These are phyloP conservation scores for Saccharomycopsis selenospora DNA, from an alignment of 805 yeast species.

Conservation along the genomic window DNA sequence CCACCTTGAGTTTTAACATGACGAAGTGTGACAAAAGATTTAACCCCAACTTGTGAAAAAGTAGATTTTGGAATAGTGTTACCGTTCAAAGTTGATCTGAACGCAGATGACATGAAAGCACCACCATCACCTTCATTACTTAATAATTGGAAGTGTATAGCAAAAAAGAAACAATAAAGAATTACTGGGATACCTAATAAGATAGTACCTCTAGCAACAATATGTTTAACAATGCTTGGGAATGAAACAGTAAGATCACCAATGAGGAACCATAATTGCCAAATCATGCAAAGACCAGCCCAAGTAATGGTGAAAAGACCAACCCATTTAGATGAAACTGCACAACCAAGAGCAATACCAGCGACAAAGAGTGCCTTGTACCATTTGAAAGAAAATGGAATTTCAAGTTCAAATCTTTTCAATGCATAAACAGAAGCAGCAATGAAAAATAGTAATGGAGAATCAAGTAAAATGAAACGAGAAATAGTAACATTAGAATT, in stretches of 20 bases:
- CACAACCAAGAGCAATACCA: conserved; percentile 65
- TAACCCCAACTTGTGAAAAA: conserved; percentile 62
- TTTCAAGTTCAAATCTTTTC: conserved; percentile 58
- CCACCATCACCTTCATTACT: conserved; percentile 62
- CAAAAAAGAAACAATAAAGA: conserved; percentile 52
- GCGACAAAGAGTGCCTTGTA: conserved; percentile 54
- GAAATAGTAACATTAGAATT: conserved; percentile 66
- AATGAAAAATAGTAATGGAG: conserved; percentile 71
- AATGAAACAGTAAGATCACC: conserved; percentile 59
- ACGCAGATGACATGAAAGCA: conserved; percentile 65
- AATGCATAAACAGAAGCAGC: conserved; percentile 61
- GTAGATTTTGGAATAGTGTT: conserved; percentile 53
- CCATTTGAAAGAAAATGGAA: conserved; percentile 54
- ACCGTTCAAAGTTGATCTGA: conserved; percentile 56
- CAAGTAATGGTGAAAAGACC: conserved; percentile 71
- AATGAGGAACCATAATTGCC: conserved; percentile 61
- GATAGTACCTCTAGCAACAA: conserved; percentile 42
- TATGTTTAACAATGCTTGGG: conserved; percentile 38
- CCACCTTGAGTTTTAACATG: conserved; percentile 72
- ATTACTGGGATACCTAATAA: conserved; percentile 52
- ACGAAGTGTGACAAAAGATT: conserved; percentile 58
- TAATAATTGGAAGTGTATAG: conserved; percentile 54
- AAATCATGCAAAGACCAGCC: conserved; percentile 56
- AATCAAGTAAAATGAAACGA: conserved; percentile 65
- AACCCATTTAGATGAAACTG: conserved; percentile 76